Conservation (phyloP, 352 stramenopile genomes). For the Aphanomyces cochlioides region DNA sequence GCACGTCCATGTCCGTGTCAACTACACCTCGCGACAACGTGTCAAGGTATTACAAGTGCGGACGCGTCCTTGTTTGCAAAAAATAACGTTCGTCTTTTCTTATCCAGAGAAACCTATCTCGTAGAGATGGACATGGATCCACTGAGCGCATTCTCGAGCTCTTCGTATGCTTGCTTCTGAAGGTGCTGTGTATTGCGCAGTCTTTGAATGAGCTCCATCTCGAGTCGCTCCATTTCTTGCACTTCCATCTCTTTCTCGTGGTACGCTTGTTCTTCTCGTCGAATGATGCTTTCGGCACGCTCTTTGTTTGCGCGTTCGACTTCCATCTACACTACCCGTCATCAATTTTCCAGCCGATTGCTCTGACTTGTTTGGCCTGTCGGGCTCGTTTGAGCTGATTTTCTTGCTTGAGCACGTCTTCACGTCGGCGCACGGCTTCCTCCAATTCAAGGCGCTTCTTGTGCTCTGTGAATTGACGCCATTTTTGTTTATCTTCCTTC, state of each 20-base stretch:
- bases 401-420: constrained; percentile 65
- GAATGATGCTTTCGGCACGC: constrained; percentile 56
- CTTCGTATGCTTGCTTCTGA: constrained; percentile 80
- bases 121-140: constrained; percentile 32
- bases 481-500: constrained; percentile 80
- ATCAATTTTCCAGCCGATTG: not conserved
- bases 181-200: constrained; percentile 80
- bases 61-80: constrained; percentile 26
- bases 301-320: constrained; percentile 68
- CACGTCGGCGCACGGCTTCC: constrained; percentile 63
- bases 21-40: constrained; percentile 19
- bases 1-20: constrained; percentile 12
- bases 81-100: constrained; percentile 1
- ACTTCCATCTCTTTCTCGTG: constrained; percentile 62
- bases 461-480: constrained; percentile 60
- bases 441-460: constrained; percentile 62
- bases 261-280: constrained; percentile 57
- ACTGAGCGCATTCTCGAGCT: constrained; percentile 71
- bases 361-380: constrained; percentile 19
- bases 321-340: constrained; percentile 45
- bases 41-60: constrained; percentile 30
- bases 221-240: constrained; percentile 75
- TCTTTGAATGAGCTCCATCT: constrained; percentile 76
- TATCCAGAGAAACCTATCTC: not conserved
- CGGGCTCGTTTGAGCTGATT: constrained; percentile 65